These are phyloP conservation scores for Vaccinium vitisidaea DNA, from an alignment of 148 eudicot species.

Conservation along the genomic window DNA sequence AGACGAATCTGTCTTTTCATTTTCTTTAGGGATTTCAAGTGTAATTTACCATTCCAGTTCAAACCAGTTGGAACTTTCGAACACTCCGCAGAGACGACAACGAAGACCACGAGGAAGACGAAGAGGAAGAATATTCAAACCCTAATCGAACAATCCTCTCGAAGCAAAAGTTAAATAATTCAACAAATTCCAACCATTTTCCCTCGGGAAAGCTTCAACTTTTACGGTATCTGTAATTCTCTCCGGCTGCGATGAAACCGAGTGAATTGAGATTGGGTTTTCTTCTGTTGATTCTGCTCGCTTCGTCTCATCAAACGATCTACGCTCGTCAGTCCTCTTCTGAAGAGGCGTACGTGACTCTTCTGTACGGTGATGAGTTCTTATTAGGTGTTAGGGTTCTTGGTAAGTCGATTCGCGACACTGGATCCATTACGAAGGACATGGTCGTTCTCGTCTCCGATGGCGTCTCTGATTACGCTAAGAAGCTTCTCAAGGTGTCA, in stretches of 20 bases:
- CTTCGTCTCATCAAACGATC: conserved; percentile 24
- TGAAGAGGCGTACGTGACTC: conserved; percentile 79
- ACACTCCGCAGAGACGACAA: neutral
- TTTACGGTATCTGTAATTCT: neutral
- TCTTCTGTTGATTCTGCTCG: conserved; percentile 23
- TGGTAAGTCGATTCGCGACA: conserved; percentile 76
- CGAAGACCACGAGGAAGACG: neutral
- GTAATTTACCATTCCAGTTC: neutral
- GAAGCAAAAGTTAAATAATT: neutral
- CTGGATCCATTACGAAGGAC: conserved; percentile 55
- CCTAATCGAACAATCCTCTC: neutral
- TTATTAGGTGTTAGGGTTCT: conserved; percentile 80
- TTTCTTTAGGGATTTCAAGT: neutral
- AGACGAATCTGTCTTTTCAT: neutral
- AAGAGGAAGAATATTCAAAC: neutral
- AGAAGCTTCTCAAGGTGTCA: conserved; percentile 59
- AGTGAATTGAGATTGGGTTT: conserved; percentile 39
- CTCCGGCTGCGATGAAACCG: conserved; percentile 36
- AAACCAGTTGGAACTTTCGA: neutral
- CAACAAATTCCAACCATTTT: neutral
- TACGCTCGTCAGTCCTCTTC: conserved; percentile 29
- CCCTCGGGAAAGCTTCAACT: neutral
- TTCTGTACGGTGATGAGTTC: conserved; percentile 89
- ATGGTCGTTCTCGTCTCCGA: conserved; percentile 90
- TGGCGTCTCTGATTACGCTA: conserved; percentile 82